Percentiles rank a stretch among this genome's conserved stretches.
Evolutionary conservation across 1,284 basidiomycete species (phyloP).

Genomic region (Boletus hoseneyae): DNA sequence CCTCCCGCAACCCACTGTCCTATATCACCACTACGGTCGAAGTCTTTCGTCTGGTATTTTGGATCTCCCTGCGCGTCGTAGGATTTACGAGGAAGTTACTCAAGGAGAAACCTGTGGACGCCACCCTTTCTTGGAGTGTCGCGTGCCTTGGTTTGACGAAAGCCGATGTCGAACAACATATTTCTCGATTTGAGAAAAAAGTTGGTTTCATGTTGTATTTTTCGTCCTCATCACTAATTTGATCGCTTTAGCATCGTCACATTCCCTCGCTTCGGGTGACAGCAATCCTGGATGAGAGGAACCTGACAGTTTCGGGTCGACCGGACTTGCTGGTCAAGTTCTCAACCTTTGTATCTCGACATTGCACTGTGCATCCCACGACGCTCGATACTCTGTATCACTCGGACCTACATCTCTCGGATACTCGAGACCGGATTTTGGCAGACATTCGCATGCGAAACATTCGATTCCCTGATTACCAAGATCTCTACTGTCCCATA

Average conservation of each 20-base stretch:
- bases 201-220: constrained; percentile 22
- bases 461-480: constrained; percentile 49
- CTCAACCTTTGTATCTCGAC: constrained; percentile 33
- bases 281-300: constrained; percentile 44
- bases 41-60: constrained; percentile 52
- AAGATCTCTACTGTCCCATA: constrained; percentile 44
- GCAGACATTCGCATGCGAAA: constrained; percentile 41
- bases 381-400: constrained; percentile 56
- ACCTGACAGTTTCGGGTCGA: constrained; percentile 56
- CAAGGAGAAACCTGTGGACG: constrained; percentile 24
- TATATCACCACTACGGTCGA: constrained; percentile 49
- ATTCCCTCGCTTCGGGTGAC: constrained; percentile 44
- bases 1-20: constrained; percentile 40
- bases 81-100: constrained; percentile 37
- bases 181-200: constrained; percentile 38
- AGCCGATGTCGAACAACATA: constrained; percentile 35
- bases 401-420: constrained; percentile 34
- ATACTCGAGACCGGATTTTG: constrained; percentile 40
- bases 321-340: constrained; percentile 49
- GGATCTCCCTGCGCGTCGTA: constrained; percentile 52
- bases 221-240: constrained; percentile 7
- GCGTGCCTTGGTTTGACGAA: constrained; percentile 44
- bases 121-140: constrained; percentile 49
- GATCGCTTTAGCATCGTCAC: constrained; percentile 17
- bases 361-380: constrained; percentile 39